Evolutionary conservation across 441 rosid species (phyloP), one percentile per base, ranked within the genome.

Genomic region (Erodium texanum): DNA sequence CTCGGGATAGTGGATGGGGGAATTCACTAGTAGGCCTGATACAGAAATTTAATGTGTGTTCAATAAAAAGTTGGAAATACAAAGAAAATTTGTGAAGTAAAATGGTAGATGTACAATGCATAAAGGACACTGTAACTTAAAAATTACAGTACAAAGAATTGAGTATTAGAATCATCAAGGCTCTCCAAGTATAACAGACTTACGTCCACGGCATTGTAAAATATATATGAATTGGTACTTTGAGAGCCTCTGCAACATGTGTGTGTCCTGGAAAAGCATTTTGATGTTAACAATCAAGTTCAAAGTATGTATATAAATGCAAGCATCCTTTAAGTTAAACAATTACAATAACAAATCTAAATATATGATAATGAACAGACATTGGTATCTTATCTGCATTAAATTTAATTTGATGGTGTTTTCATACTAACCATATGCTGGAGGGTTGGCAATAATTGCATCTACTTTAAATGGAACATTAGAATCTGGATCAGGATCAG

Each of bases 191-290:
- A 71, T 63, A 59, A 32, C 29, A 54, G n/a, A 79, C 85, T 78
- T 81, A 83, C 86, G 80, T 83, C 86, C 86, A 83, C 27, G 86
- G 86, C 86, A 83, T 83, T 8, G 86, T 83, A 74, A 83, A 83
- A 52, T 80, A 65, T 63, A 83, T 72, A 62, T 83, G 86, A 65
- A 83, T 62, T 10, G 86, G 86, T 59, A 83, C 67, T 36, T 77
- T 77, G 22, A 83, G 77, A 0, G 66, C 68, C 75, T 83, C 84
- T 10, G 84, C 86, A 34, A 83, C 84, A 74, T 83, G 84, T 4
- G 78, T 78, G 62, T 83, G 86, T 24, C 86, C 86, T 83, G 81
- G 62, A 78, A 18, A 75, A 64, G 11, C 45, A 23, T 59, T 27
- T 5, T 1, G 16, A 50, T 63, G 38, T 73, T 36, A 67, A 63